Percentiles rank a stretch among this genome's conserved stretches.
These are phyloP conservation scores for Melastoma candidum DNA, from an alignment of 441 rosid genomes.

Conservation along the genomic window DNA sequence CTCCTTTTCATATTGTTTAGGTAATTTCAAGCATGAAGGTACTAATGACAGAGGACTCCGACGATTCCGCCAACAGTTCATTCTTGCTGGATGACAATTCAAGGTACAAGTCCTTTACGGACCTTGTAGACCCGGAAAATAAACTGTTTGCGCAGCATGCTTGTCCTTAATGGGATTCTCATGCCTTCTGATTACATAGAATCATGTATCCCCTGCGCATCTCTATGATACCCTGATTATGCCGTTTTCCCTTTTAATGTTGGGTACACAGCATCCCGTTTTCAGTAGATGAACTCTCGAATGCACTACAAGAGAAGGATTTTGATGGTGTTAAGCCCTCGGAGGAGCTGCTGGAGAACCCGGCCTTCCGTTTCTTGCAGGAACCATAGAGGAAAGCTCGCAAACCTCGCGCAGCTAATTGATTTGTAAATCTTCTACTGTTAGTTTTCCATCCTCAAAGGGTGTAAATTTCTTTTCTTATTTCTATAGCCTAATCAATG, in stretches of 20 bases:
- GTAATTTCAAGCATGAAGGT: conserved; percentile 95
- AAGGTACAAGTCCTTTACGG: conserved; percentile 37
- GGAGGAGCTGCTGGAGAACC: conserved; percentile 74
- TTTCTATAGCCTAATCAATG: no score
- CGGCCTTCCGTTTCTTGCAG: conserved; percentile 81
- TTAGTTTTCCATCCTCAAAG: no score
- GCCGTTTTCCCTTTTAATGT: conserved; percentile 11
- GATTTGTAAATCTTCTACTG: no score
- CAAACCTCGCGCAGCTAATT: no score
- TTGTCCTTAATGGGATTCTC: no score
- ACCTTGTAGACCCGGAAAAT: not conserved
- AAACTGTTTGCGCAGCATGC: not conserved
- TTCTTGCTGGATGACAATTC: conserved; percentile 97
- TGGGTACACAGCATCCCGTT: conserved; percentile 78
- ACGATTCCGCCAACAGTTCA: conserved; percentile 67
- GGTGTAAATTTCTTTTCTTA: no score
- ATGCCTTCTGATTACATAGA: not conserved
- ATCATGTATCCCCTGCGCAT: not conserved
- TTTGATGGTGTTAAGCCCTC: conserved; percentile 81
- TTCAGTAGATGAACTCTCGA: conserved; percentile 83
- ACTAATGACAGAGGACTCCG: conserved; percentile 96
- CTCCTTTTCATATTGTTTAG: conserved; percentile 26
- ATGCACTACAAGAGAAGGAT: conserved; percentile 77
- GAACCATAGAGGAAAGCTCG: conserved; percentile 17
- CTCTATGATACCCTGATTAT: not conserved